phyloP scores from a whole-genome alignment of 2,329 filamentous ascomycete genomes.

The Cercospora zeae-maydis region DNA sequence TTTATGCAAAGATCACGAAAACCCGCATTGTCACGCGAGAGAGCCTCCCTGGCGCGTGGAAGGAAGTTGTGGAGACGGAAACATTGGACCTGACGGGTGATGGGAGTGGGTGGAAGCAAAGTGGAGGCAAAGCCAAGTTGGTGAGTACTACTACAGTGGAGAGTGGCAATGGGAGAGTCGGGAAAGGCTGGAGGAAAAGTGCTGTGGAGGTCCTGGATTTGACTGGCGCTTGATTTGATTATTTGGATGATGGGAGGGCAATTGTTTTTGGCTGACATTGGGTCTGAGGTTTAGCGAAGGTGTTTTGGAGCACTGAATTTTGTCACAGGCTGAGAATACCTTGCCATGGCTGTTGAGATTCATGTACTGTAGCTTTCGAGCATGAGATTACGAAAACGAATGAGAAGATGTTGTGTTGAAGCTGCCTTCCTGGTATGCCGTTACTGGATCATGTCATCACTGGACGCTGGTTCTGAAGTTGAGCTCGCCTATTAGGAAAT shows the following conservation, averaged over 20 bases:
- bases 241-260: not conserved
- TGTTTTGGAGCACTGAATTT: not conserved
- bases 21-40: constrained; percentile 33
- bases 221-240: constrained; percentile 27
- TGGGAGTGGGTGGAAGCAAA: constrained; percentile 24
- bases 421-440: not conserved
- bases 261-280: not conserved
- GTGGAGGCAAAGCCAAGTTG: constrained; percentile 11
- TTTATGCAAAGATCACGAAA: constrained; percentile 9
- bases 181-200: constrained; percentile 32
- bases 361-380: not conserved
- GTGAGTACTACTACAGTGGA: not conserved
- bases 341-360: not conserved
- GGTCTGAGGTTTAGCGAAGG: constrained; percentile 5
- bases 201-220: constrained; percentile 38
- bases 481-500: not conserved
- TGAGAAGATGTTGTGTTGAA: not conserved
- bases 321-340: not conserved
- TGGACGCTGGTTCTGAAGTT: not conserved
- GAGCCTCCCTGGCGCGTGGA: constrained; percentile 36
- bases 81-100: constrained; percentile 32
- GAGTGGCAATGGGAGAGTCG: not conserved
- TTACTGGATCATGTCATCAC: not conserved
- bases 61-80: constrained; percentile 30
- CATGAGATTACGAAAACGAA: not conserved